Percentiles rank a stretch among this genome's conserved stretches.
Evolutionary conservation across 2,329 filamentous ascomycete species (phyloP).

Genomic region (Colletotrichum lupini): DNA sequence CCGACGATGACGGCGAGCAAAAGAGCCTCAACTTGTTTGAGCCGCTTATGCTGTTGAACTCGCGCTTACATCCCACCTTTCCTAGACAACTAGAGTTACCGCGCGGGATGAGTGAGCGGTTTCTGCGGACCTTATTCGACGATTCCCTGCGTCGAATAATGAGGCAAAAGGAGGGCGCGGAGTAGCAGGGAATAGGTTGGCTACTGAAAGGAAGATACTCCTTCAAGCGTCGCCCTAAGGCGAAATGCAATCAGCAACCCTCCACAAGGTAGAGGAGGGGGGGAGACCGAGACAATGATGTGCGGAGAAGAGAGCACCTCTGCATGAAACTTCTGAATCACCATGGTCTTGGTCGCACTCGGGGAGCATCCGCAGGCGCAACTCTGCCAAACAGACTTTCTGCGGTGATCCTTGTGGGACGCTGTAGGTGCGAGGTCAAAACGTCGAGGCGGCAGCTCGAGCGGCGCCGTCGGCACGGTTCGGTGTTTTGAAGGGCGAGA

Average conservation of each 20-base stretch:
- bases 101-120: background rate
- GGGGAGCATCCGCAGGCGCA: background rate
- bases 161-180: too few relatives aligned
- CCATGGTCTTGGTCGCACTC: background rate
- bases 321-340: slow-evolving; percentile 23
- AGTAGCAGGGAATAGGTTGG: background rate
- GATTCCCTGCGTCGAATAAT: background rate
- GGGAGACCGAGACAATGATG: background rate
- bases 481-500: background rate
- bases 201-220: background rate
- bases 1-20: too few relatives aligned
- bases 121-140: background rate
- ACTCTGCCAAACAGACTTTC: background rate
- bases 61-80: background rate
- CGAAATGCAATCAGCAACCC: background rate
- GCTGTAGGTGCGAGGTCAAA: background rate
- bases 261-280: background rate
- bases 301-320: background rate
- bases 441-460: background rate
- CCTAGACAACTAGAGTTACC: background rate
- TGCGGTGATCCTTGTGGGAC: slow-evolving; percentile 12
- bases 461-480: background rate
- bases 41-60: background rate
- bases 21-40: background rate
- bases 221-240: background rate